Base-by-base conservation (phyloP, 2,329 filamentous ascomycete genomes). In the Exserohilum rostratum region DNA sequence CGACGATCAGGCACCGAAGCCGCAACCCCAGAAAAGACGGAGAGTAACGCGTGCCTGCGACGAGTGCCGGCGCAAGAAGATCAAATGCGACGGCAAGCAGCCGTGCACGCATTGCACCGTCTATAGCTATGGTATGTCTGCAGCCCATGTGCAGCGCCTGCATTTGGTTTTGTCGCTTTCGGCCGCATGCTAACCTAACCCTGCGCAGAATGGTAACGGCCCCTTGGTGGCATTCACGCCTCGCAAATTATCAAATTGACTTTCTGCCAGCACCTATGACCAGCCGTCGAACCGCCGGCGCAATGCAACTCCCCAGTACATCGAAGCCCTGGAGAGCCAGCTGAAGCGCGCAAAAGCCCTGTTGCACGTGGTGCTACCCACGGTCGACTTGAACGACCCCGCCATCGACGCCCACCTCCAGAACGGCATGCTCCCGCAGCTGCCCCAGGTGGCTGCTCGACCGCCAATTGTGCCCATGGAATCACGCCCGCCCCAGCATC, bases 291-390 rank as follows among this genome's bases (percentile, higher is more conserved):
- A 96, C 74, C 85, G 93, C 62, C 85, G 92, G 63, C 87, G 93
- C 66, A 96, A 96, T 72, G 92, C 93, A 18, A 90, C 91, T 22
- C 92, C 93, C 15, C 91, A 96, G 76, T 96, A 96, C 72, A 91
- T 96, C 63, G 93, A 96, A 77, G 91, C 91, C 3, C 81, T 97
- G 44, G 93, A 96, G 75, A 87, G 83, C 62, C 87, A 91, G 61
- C 78, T 96, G 48, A 90, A 93, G 67, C 90, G 91, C 60, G 91
- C 91, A 27, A 91, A 96, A 77, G 84, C 86, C 2, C 79, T 96
- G 10, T 79, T 97, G 54, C 88, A 87, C 68, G 87, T 90, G 57
- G 87, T 95, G 40, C 85, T 95, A 65, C 93, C 93, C 3, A 89
- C 93, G 61, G 83, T 96, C 64, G 90, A 96, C 72, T 79, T 98